Conservation (phyloP, 768 basidiomycete species). For the Leccinum ochraceum region DNA sequence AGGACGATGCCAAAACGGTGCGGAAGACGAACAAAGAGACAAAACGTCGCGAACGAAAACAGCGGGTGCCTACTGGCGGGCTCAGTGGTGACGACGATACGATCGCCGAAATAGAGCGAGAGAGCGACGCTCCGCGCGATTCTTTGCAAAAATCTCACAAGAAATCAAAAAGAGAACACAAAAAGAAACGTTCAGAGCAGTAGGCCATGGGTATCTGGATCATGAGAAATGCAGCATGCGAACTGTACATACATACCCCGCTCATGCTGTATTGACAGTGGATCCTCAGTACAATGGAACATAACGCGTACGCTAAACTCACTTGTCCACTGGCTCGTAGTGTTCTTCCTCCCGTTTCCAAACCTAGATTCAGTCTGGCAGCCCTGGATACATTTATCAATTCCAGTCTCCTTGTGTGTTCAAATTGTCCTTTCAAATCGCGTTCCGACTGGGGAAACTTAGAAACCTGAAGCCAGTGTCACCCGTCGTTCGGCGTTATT, state of each 20-base stretch:
- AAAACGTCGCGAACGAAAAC: slow-evolving; percentile 22
- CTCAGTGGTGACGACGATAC: neutral
- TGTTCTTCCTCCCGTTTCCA: too few relatives aligned
- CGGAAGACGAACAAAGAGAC: slow-evolving; percentile 29
- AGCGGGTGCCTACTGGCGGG: neutral
- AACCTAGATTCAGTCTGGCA: neutral
- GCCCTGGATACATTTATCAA: neutral
- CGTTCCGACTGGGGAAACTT: too few relatives aligned
- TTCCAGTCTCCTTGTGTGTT: too few relatives aligned
- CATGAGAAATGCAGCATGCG: neutral
- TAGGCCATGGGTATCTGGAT: neutral
- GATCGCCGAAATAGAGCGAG: neutral
- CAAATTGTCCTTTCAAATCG: too few relatives aligned
- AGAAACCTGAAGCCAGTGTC: too few relatives aligned
- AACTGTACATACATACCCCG: slow-evolving; percentile 21
- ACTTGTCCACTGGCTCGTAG: neutral
- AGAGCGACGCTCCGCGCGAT: neutral
- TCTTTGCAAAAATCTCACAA: neutral
- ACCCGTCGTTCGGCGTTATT: too few relatives aligned
- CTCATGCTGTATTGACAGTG: neutral
- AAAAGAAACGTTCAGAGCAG: slow-evolving; percentile 2
- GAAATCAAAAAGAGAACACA: slow-evolving; percentile 10
- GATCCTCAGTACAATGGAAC: neutral
- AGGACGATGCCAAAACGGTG: slow-evolving; percentile 14
- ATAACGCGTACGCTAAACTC: neutral